Percentiles rank a stretch among this genome's conserved stretches.
phyloP scores from a whole-genome alignment of 352 stramenopile species.

The Phytophthora brassicae region DNA sequence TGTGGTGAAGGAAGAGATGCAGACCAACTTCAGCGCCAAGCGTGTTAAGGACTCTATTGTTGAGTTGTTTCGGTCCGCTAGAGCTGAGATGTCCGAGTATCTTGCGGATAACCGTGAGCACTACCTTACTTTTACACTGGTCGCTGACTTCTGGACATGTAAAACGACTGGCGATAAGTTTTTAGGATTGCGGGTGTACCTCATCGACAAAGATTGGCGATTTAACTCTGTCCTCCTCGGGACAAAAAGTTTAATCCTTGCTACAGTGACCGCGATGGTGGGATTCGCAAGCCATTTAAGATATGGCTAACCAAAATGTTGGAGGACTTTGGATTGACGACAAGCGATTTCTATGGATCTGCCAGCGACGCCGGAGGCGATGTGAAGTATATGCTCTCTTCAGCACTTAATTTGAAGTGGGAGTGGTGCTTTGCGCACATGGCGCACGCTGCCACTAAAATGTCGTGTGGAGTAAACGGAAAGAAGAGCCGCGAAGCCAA shows the following conservation, averaged over 20 bases:
- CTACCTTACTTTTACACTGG: slow-evolving; percentile 13
- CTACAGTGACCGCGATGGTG: slow-evolving; percentile 10
- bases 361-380: slow-evolving; percentile 20
- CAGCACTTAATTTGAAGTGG: slow-evolving; percentile 16
- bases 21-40: slow-evolving; percentile 4
- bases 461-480: slow-evolving; percentile 26
- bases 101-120: slow-evolving; percentile 4
- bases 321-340: slow-evolving; percentile 19
- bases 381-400: slow-evolving; percentile 20
- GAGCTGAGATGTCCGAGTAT: slow-evolving; percentile 1
- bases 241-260: slow-evolving; percentile 13
- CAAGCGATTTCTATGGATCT: slow-evolving; percentile 17
- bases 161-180: slow-evolving; percentile 16
- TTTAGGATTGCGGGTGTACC: slow-evolving; percentile 21
- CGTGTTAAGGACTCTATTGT: slow-evolving; percentile 1
- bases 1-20: slow-evolving; percentile 7
- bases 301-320: slow-evolving; percentile 18
- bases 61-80: slow-evolving; percentile 6
- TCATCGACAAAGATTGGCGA: slow-evolving; percentile 20
- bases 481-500: slow-evolving; percentile 10
- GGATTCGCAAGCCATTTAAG: slow-evolving; percentile 20
- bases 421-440: slow-evolving; percentile 28
- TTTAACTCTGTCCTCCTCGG: neutral
- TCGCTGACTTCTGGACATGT: slow-evolving; percentile 22
- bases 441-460: slow-evolving; percentile 9